A percentile compares a stretch with the other conserved stretches of the same genome.
Conservation (phyloP, 1,139 yeast species). For the Arxiozyma telluris region DNA sequence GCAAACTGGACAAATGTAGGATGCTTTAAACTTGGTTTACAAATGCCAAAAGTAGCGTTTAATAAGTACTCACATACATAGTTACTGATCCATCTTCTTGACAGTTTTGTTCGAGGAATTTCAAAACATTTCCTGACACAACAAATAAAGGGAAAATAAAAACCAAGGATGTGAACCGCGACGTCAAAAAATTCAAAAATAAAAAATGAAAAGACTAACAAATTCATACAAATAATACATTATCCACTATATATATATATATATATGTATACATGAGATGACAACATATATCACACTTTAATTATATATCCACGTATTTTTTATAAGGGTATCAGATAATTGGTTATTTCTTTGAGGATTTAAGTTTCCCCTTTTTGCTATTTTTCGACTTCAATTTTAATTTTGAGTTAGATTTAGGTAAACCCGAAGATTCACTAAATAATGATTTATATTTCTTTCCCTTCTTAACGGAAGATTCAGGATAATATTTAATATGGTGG, state of each 20-base stretch:
- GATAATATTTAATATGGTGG: slow-evolving; percentile 1
- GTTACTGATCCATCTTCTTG: too few relatives aligned
- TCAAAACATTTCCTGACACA: background rate
- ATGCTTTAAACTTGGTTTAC: background rate
- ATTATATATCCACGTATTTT: background rate
- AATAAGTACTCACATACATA: too few relatives aligned
- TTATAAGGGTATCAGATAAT: background rate
- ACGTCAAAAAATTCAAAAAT: background rate
- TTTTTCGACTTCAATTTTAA: background rate
- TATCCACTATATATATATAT: too few relatives aligned
- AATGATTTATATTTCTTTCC: slow-evolving; percentile 3
- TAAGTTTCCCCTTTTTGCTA: slow-evolving; percentile 1
- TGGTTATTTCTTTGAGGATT: background rate
- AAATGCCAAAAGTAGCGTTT: background rate
- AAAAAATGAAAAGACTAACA: too few relatives aligned
- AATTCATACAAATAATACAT: background rate
- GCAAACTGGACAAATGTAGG: background rate
- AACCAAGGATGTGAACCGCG: background rate
- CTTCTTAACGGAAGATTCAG: slow-evolving; percentile 2
- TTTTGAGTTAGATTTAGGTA: slow-evolving; percentile 1
- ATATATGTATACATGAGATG: background rate
- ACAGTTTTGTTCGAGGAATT: background rate
- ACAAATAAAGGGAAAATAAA: background rate
- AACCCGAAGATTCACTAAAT: background rate
- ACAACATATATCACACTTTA: background rate